Evolutionary conservation across 768 basidiomycete genomes (phyloP), one percentile per base, ranked within the genome.

Genomic region (Rhizopogon roseolus): DNA sequence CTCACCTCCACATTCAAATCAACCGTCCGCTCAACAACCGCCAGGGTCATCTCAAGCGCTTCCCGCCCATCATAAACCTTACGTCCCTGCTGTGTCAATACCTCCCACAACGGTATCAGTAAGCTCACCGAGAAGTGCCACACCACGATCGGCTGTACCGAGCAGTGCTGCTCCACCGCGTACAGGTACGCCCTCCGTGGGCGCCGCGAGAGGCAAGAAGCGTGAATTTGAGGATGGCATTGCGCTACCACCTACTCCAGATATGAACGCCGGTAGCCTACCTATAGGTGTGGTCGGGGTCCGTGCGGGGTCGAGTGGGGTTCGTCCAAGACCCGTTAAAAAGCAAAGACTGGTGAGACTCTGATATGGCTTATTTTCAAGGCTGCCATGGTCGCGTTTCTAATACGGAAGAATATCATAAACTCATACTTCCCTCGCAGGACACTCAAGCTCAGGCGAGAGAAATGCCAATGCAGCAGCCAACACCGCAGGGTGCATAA

Each of bases 401-500:
- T 48, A 19, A 48, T 46, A 19, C 19, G 32, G 32, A 46, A 46
- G 45, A 34, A 32, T 36, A 22, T 22, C 37, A 22, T 48, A 34
- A 48, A 10, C 46, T 45, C 41, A 54, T 52, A 40, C n/a, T 44
- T 40, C 50, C 28, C 34, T 28, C 39, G 19, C 50, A 87, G 85
- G 86, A 87, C 57, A 68, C 76, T 56, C 80, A 82, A 63, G 85
- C 83, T n/a, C 83, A 84, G 56, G 74, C 80, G 39, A 72, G 82
- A 62, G 81, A 83, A 58, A 73, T 81, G 45, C 79, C 82, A 50
- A 75, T 86, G 38, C 84, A 88, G 58, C 87, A 86, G 62, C 84
- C 86, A 36, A 88, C 87, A 22, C 87, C 87, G 13, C 86, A 87
- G 62, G 84, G 84, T 36, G 80, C 82, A 64, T 85, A 64, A 60